Evolutionary conservation across 106 monocot genomes (phyloP).

Genomic region (Agapanthus africanus): DNA sequence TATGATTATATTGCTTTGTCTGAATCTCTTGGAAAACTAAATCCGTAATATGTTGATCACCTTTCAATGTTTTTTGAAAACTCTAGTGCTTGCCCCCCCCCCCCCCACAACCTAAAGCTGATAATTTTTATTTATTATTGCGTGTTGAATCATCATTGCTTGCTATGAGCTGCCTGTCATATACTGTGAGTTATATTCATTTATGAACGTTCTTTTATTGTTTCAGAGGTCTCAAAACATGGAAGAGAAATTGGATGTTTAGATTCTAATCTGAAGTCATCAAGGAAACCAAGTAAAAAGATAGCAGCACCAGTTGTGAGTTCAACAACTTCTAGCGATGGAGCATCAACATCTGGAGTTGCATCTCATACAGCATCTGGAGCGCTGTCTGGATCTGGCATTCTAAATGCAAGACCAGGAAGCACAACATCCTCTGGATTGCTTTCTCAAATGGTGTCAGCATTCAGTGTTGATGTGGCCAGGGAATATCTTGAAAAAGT

Average conservation of each 20-base stretch:
- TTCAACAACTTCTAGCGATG: slow-evolving; percentile 41
- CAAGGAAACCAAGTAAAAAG: slow-evolving; percentile 31
- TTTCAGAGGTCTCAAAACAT: slow-evolving; percentile 55
- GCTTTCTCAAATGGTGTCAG: slow-evolving; percentile 63
- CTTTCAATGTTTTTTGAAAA: too few species aligned
- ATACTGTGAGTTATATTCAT: too few species aligned
- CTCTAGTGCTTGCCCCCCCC: too few species aligned
- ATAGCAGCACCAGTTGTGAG: slow-evolving; percentile 13
- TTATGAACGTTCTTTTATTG: neutral
- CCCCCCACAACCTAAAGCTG: too few species aligned
- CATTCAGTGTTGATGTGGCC: slow-evolving; percentile 59
- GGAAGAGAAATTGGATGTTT: slow-evolving; percentile 41
- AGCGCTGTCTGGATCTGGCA: slow-evolving; percentile 64
- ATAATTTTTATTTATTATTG: too few species aligned
- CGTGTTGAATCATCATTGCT: too few species aligned
- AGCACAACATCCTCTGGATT: slow-evolving; percentile 68
- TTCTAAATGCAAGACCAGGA: slow-evolving; percentile 63
- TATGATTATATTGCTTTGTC: too few species aligned
- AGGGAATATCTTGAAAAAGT: slow-evolving; percentile 77
- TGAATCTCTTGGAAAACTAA: too few species aligned
- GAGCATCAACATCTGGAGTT: slow-evolving; percentile 46
- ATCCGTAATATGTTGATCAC: too few species aligned
- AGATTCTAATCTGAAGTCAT: slow-evolving; percentile 23
- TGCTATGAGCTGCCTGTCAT: too few species aligned
- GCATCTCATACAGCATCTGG: slow-evolving; percentile 66